These are phyloP conservation scores for Barnettozyma sucrosica DNA, from an alignment of 805 yeast genomes.

Conservation along the genomic window DNA sequence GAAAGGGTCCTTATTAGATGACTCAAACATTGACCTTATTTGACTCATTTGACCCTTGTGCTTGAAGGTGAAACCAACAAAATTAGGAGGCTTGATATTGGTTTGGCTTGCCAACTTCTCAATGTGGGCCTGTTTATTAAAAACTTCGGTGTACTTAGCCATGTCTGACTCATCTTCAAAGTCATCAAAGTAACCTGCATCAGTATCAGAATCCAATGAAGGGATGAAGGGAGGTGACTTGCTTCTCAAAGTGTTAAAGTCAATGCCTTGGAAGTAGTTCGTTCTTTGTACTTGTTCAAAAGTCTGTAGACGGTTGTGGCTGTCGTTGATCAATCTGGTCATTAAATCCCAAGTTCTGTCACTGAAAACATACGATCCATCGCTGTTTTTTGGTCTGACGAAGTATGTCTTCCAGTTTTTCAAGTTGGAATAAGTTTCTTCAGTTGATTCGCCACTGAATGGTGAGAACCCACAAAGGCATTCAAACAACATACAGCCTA, in stretches of 20 bases:
- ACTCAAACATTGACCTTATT: conserved; percentile 24
- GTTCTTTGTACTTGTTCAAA: conserved; percentile 77
- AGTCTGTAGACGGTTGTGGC: conserved; percentile 64
- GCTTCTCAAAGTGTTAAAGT: conserved; percentile 65
- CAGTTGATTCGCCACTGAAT: conserved; percentile 86
- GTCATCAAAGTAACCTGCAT: conserved; percentile 98
- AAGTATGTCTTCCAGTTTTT: conserved; percentile 89
- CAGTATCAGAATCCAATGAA: conserved; percentile 92
- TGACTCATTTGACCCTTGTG: conserved; percentile 45
- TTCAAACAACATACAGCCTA: conserved; percentile 96
- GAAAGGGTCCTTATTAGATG: conserved; percentile 22
- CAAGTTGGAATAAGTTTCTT: conserved; percentile 90
- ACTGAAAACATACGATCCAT: conserved; percentile 86
- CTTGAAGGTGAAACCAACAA: conserved; percentile 94
- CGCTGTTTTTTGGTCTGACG: conserved; percentile 85
- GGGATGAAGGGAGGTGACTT: conserved; percentile 94
- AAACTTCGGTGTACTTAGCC: conserved; percentile 96
- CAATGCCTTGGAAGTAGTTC: conserved; percentile 79
- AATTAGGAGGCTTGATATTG: conserved; percentile 55
- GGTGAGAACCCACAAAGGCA: conserved; percentile 97
- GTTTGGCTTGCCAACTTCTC: conserved; percentile 71
- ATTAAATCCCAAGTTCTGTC: conserved; percentile 95
- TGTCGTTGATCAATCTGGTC: conserved; percentile 72
- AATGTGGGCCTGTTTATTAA: conserved; percentile 83
- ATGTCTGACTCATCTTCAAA: conserved; percentile 93